Base-by-base conservation (phyloP, 1,284 basidiomycete genomes). In the Microbotryum lychnidis-dioicae region DNA sequence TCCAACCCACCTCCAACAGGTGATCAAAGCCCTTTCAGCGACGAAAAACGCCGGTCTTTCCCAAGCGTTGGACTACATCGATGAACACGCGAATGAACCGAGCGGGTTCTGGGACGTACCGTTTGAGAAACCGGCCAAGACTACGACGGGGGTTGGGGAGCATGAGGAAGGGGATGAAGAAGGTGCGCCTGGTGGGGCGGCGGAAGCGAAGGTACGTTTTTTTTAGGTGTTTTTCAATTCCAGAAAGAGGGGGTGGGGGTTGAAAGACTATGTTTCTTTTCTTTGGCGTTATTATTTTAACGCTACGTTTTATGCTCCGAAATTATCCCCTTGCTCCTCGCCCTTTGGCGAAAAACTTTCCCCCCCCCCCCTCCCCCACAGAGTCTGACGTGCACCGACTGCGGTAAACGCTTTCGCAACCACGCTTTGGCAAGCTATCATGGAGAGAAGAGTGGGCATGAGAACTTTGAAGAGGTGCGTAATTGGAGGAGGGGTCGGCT, bases 381-480 rank as follows among this genome's bases (percentile, higher is more conserved):
- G 54, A 56, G 54, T 20, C n/a, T 90, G 76, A 87, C 84, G 75
- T 91, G 88, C 73, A 79, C 83, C 1, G 73, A 86, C 70, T 94
- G 91, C 74, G 84, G 85, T 62, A 96, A 94, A 78, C 79, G 84
- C 37, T 93, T 94, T 80, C 85, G 84, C 73, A 91, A 89, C 66
- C 85, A 88, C 7, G 90, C 88, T 2, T 79, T 94, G 14, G 93
- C 93, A 21, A 88, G 87, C 70, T 97, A 86, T 77, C 93, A 97
- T 73, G 93, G 93, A 3, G 91, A 96, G 76, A 93, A 92, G 78
- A 89, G 86, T 66, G 93, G 93, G 0, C 93, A 97, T 73, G 86
- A 90, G 73, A 84, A 91, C 68, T 72, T 70, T 44, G 70, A 71
- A 44, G 67, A 56, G 31, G 33, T 42, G 37, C 37, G 37, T 42